Conservation (phyloP, 495 filamentous ascomycete species). For the Filosporella fistucella region DNA sequence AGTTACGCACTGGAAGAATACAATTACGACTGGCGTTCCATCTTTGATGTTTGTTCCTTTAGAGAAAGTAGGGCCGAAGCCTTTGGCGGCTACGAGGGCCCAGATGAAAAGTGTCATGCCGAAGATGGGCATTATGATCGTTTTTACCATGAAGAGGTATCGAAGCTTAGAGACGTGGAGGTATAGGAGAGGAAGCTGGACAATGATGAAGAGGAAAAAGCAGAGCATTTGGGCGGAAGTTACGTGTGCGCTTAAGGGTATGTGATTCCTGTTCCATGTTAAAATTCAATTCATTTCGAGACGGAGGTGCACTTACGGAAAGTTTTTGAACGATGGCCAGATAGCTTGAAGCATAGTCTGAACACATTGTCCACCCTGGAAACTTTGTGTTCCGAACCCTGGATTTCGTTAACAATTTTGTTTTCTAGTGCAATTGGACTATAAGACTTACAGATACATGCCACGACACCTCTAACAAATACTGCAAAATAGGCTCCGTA, state of each 20-base stretch:
- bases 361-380: conserved; percentile 40
- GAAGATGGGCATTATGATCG: conserved; percentile 42
- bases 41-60: conserved; percentile 22
- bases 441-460: conserved; percentile 33
- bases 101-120: conserved; percentile 44
- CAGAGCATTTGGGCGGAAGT: conserved; percentile 41
- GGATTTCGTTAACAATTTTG: not conserved
- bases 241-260: conserved; percentile 37
- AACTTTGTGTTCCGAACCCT: conserved; percentile 42
- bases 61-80: conserved; percentile 31
- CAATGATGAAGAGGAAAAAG: conserved; percentile 45
- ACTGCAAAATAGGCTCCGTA: conserved; percentile 52
- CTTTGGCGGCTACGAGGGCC: conserved; percentile 40
- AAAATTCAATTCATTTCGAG: too few relatives aligned
- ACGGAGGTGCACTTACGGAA: too few relatives aligned
- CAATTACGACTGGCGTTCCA: conserved; percentile 20
- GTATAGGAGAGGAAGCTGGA: conserved; percentile 35
- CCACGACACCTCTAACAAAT: conserved; percentile 41
- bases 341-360: conserved; percentile 47
- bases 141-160: conserved; percentile 53
- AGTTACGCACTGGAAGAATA: conserved; percentile 28
- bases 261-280: too few relatives aligned
- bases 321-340: conserved; percentile 57
- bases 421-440: not conserved
- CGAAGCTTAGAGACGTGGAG: conserved; percentile 47